Conservation (phyloP, 352 stramenopile species). For the Phytophthora podocarpi region DNA sequence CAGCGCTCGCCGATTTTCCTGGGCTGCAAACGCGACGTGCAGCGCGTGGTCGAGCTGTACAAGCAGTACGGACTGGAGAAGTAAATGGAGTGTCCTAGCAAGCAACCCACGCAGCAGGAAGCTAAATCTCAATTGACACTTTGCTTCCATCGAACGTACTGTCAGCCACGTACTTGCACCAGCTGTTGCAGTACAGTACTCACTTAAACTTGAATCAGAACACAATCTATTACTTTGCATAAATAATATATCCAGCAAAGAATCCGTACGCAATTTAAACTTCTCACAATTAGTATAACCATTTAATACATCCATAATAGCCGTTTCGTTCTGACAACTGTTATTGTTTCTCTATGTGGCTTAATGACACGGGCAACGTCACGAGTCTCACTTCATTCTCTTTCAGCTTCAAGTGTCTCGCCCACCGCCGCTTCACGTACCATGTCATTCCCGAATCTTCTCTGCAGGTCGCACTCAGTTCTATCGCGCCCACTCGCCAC, state of each 20-base stretch:
- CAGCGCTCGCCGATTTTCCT: slow-evolving; percentile 98
- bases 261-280: too few species aligned
- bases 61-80: slow-evolving; percentile 41
- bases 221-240: too few species aligned
- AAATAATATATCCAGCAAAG: too few species aligned
- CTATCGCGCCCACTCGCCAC: background rate
- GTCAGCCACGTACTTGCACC: slow-evolving; percentile 22
- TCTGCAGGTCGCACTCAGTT: slow-evolving; percentile 17
- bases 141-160: too few species aligned
- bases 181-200: slow-evolving; percentile 4
- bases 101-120: background rate
- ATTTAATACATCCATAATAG: too few species aligned
- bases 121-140: background rate
- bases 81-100: slow-evolving; percentile 10
- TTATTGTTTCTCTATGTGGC: background rate
- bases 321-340: too few species aligned
- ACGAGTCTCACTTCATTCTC: slow-evolving; percentile 11
- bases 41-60: slow-evolving; percentile 82
- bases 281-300: too few species aligned
- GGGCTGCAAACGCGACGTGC: slow-evolving; percentile 90
- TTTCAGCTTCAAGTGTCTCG: slow-evolving; percentile 31
- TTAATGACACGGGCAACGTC: slow-evolving; percentile 37
- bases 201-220: background rate
- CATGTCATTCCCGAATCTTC: slow-evolving; percentile 32
- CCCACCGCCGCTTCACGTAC: background rate